Evolutionary conservation across 2,329 filamentous ascomycete genomes (phyloP).

Genomic region (Hypoxylon sp.): DNA sequence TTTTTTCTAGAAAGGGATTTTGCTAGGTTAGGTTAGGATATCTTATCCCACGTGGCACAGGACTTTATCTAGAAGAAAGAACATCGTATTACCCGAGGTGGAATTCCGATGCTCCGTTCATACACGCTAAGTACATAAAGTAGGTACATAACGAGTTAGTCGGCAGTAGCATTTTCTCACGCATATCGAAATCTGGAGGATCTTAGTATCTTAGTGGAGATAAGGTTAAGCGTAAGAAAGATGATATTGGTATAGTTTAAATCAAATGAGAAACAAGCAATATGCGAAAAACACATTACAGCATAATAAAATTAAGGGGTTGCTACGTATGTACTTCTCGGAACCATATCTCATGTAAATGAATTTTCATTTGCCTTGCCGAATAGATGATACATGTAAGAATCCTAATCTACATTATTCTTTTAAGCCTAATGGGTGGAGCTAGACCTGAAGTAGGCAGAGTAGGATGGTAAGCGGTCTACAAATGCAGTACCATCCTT

Average conservation of each 20-base stretch:
- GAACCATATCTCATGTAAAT: background rate
- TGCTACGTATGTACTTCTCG: background rate
- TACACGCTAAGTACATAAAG: background rate
- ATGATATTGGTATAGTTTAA: background rate
- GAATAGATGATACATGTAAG: background rate
- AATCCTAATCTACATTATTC: background rate
- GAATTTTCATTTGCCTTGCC: background rate
- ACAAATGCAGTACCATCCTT: background rate
- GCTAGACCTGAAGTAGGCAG: background rate
- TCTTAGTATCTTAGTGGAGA: background rate
- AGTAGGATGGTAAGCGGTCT: background rate
- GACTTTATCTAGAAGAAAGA: too few species aligned
- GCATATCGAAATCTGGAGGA: background rate
- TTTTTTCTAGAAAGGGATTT: conserved; percentile 1
- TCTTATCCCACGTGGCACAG: conserved; percentile 33
- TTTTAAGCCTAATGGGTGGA: background rate
- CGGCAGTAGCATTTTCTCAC: background rate
- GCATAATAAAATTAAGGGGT: background rate
- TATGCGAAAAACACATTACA: background rate
- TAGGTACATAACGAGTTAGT: background rate
- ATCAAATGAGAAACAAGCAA: background rate
- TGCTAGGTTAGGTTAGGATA: background rate
- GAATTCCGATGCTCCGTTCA: background rate
- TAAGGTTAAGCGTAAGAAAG: background rate
- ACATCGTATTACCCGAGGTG: background rate